phyloP scores from a whole-genome alignment of 2,329 filamentous ascomycete genomes.

The Acrocalymma vagum region DNA sequence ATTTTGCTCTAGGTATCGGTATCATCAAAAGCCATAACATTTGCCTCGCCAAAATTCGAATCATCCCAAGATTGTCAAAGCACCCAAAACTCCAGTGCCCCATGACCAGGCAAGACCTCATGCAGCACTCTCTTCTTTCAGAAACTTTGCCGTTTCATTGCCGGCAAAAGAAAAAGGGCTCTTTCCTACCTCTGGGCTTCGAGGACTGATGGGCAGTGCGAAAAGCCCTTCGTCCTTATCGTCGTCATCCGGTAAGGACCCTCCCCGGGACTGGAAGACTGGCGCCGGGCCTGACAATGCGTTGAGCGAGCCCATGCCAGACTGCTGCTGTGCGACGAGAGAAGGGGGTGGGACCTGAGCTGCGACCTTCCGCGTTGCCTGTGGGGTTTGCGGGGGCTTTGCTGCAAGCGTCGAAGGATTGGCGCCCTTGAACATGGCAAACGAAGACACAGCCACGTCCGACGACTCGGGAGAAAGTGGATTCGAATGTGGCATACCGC shows the following conservation, averaged over 20 bases:
- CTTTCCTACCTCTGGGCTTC: conserved; percentile 84
- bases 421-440: conserved; percentile 66
- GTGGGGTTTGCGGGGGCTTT: conserved; percentile 50
- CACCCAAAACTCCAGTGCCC: conserved; percentile 20
- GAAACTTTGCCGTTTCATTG: conserved; percentile 42
- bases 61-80: too few species aligned
- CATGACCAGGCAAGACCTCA: conserved; percentile 17
- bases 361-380: conserved; percentile 42
- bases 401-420: conserved; percentile 50
- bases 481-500: conserved; percentile 44
- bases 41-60: neutral
- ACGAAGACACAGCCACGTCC: conserved; percentile 69
- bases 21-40: neutral
- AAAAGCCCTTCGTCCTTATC: conserved; percentile 84
- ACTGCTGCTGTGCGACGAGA: conserved; percentile 49
- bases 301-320: conserved; percentile 55
- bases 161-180: conserved; percentile 75
- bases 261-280: conserved; percentile 39
- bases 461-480: conserved; percentile 70
- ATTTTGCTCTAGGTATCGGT: too few species aligned
- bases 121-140: conserved; percentile 37
- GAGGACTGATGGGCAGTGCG: conserved; percentile 83
- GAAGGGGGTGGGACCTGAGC: conserved; percentile 47
- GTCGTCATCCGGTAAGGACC: conserved; percentile 47
- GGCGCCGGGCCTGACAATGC: conserved; percentile 48